phyloP scores from a whole-genome alignment of 1,139 yeast genomes.

The Eremothecium coryli region DNA sequence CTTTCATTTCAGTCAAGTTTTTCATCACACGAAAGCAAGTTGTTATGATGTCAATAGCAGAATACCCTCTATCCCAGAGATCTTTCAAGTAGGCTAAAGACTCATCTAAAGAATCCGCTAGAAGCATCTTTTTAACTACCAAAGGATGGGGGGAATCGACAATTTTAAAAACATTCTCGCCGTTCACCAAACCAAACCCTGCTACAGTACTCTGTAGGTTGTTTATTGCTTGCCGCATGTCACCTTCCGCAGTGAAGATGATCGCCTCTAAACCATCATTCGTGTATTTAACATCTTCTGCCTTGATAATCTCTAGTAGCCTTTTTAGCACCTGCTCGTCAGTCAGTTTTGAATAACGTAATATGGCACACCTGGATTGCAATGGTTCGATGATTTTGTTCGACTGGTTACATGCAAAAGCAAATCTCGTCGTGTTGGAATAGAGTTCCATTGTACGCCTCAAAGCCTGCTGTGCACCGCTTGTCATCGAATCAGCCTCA shows the following conservation, averaged over 20 bases:
- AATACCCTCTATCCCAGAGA: conserved; percentile 85
- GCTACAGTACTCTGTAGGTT: conserved; percentile 90
- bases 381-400: conserved; percentile 92
- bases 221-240: conserved; percentile 96
- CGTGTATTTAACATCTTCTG: conserved; percentile 67
- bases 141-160: conserved; percentile 97
- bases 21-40: conserved; percentile 85
- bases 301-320: conserved; percentile 58
- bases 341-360: conserved; percentile 69
- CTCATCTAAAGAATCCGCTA: conserved; percentile 52
- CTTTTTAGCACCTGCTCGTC: conserved; percentile 81
- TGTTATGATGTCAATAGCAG: conserved; percentile 86
- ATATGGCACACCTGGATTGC: conserved; percentile 92
- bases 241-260: conserved; percentile 96
- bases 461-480: conserved; percentile 97
- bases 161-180: conserved; percentile 85
- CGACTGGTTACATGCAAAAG: conserved; percentile 93
- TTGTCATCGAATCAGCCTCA: conserved; percentile 85
- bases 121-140: conserved; percentile 66
- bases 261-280: conserved; percentile 91
- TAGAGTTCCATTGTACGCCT: conserved; percentile 96
- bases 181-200: conserved; percentile 84
- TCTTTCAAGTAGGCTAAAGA: conserved; percentile 57
- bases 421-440: conserved; percentile 90
- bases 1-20: conserved; percentile 57